Base-by-base conservation (phyloP, 805 yeast genomes). In the Jamesozyma rosinii region DNA sequence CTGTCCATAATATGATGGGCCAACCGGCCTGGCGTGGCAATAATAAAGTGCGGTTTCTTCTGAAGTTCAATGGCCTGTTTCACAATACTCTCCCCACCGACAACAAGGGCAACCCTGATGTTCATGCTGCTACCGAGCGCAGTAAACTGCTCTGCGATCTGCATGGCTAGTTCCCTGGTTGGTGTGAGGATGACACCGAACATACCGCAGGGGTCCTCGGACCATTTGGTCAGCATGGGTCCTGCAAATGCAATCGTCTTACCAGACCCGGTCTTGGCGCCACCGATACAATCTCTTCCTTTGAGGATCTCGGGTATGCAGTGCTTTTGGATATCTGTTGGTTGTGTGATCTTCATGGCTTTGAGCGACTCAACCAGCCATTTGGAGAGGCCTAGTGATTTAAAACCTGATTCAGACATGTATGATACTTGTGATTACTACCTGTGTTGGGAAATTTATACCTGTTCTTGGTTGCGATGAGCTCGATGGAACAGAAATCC, bases 191-290 rank as follows among this genome's bases (percentile, higher is more conserved):
- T 75, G 2, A 92, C 67, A 3, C 97, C 98, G 63, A 72, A 92
- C 32, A 92, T 83, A 1, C 97, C 98, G 62, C 75, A 75, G 1
- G 98, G 98, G 60, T 92, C 97, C 51, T 81, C 83, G 0, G 97
- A 84, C 96, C 97, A 92, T 57, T 82, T 74, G 1, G 95, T 78
- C 44, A 92, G 69, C 86, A 92, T 90, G 2, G 98, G 98, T n/a
- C 87, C 94, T 1, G 90, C 97, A 72, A 92, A 92, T 1, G 97
- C 96, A 19, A 92, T 79, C 1, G 98, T 92, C 61, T 92, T 92
- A 75, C 98, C 98, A 15, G 95, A 82, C 65, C 98, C 98, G 0
- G 98, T 92, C 62, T 84, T 84, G 27, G 98, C 98, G 35, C 98
- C 98, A 41, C 98, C 99, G 41, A 92, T 90, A 65, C 96, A 89